phyloP scores from a whole-genome alignment of 345 rosid species.

The Gossypium ekmanianum region DNA sequence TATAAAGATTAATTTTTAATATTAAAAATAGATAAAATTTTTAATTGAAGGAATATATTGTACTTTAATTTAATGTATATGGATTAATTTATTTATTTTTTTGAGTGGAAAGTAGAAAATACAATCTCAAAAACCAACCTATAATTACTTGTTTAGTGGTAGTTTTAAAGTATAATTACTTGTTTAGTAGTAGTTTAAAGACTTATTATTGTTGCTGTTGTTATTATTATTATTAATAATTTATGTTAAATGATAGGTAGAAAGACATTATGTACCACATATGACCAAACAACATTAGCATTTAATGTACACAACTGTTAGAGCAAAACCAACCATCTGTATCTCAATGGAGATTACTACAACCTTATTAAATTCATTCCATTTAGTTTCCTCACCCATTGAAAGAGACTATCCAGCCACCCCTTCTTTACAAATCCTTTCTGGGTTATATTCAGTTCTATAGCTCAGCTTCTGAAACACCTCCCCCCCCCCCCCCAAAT shows the following conservation, averaged over 20 bases:
- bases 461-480: not conserved
- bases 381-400: not conserved
- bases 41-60: too few species aligned
- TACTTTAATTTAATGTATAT: too few species aligned
- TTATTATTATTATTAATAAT: not conserved
- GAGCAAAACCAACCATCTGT: not conserved
- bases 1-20: too few species aligned
- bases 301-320: constrained; percentile 32
- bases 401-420: not conserved
- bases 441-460: not conserved
- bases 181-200: too few species aligned
- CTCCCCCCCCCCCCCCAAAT: not conserved
- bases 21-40: too few species aligned
- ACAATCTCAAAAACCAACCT: too few species aligned
- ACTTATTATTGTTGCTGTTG: too few species aligned
- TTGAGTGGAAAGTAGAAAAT: too few species aligned
- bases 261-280: not conserved
- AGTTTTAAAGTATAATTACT: too few species aligned
- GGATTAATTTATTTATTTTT: too few species aligned
- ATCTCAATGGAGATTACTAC: not conserved
- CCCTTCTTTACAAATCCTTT: not conserved
- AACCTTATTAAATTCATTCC: constrained; percentile 13
- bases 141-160: too few species aligned
- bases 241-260: not conserved
- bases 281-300: constrained; percentile 9